Evolutionary conservation across 768 basidiomycete species (phyloP).

Genomic region (Boletellus emodensis): DNA sequence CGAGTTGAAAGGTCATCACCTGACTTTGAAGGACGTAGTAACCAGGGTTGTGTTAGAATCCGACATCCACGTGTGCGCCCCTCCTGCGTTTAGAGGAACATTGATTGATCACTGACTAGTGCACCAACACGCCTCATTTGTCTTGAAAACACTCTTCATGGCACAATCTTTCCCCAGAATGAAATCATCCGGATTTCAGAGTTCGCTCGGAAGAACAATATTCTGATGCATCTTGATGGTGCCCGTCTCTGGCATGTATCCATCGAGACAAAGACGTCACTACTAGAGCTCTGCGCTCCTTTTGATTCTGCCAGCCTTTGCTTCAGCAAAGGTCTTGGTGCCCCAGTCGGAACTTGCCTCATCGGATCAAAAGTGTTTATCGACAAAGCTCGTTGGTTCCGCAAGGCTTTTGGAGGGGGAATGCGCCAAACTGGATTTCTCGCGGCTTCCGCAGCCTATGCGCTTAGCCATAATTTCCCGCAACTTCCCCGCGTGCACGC

Average conservation of each 20-base stretch:
- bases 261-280: conserved; percentile 58
- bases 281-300: conserved; percentile 78
- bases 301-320: conserved; percentile 93
- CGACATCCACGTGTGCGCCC: conserved; percentile 61
- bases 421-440: conserved; percentile 92
- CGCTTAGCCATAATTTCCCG: conserved; percentile 79
- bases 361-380: conserved; percentile 81
- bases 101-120: conserved; percentile 34
- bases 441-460: conserved; percentile 80
- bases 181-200: conserved; percentile 81
- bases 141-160: conserved; percentile 92
- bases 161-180: conserved; percentile 86
- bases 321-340: conserved; percentile 95
- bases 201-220: conserved; percentile 62
- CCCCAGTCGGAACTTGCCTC: conserved; percentile 80
- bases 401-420: conserved; percentile 93
- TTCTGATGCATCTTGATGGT: conserved; percentile 89
- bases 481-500: conserved; percentile 69
- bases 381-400: conserved; percentile 74
- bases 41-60: conserved; percentile 56
- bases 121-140: conserved; percentile 84
- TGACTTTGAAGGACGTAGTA: conserved; percentile 74
- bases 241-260: conserved; percentile 97
- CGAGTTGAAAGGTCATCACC: conserved; percentile 54
- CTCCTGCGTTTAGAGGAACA: neutral